Evolutionary conservation across 108 stramenopile genomes (phyloP).

Genomic region (Parietichytrium sp.): DNA sequence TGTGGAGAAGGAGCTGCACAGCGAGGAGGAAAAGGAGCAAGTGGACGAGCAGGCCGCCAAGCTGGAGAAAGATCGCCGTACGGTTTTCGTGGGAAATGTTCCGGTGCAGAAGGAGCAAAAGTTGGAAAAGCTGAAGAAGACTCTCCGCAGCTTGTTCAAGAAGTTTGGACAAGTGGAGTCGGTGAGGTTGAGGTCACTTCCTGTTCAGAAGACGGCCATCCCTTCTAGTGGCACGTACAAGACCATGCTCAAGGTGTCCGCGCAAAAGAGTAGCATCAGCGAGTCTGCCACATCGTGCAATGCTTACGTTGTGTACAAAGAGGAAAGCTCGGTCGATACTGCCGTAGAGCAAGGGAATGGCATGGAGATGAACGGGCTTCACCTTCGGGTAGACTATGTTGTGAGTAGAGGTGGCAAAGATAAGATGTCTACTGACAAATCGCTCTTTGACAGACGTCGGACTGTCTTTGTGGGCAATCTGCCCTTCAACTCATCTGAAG

Average conservation of each 20-base stretch:
- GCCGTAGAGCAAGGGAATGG: neutral
- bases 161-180: neutral
- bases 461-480: constrained; percentile 14
- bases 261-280: neutral
- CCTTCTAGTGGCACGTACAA: neutral
- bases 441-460: neutral
- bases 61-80: neutral
- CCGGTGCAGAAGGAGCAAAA: neutral
- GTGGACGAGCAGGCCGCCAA: neutral
- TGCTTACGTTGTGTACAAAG: constrained; percentile 23
- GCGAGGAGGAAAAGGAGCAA: neutral
- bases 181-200: neutral
- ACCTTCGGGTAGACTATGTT: constrained; percentile 11
- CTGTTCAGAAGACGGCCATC: neutral
- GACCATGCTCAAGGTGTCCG: constrained; percentile 21
- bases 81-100: constrained; percentile 35
- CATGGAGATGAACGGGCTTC: neutral
- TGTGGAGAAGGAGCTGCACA: neutral
- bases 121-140: neutral
- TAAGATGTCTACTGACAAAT: no score
- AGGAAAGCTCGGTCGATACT: neutral
- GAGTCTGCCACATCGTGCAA: neutral
- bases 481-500: neutral
- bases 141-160: neutral
- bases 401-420: neutral